These are phyloP conservation scores for Apiospora marii DNA, from an alignment of 2,329 filamentous ascomycete species.

Conservation along the genomic window DNA sequence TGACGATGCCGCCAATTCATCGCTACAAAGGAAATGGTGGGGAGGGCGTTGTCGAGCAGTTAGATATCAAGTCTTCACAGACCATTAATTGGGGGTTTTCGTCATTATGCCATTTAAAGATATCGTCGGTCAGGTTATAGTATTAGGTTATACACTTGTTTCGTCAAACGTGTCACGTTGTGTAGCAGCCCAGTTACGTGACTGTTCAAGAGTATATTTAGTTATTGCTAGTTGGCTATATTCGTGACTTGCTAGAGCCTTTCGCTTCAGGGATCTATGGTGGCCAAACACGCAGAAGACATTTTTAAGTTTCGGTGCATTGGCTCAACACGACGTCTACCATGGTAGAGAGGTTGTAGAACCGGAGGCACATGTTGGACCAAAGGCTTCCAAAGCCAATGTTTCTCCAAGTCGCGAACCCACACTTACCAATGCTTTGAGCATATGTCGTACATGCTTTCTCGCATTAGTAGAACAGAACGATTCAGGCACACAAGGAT, in stretches of 20 bases:
- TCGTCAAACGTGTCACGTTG: neutral
- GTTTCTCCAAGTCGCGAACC: too few relatives aligned
- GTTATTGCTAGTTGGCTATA: too few relatives aligned
- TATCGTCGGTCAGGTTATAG: neutral
- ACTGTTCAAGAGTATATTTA: too few relatives aligned
- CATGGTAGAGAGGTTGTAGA: neutral
- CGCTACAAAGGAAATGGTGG: too few relatives aligned
- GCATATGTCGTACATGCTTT: neutral
- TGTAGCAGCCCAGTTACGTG: neutral
- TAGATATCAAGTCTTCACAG: constrained; percentile 5
- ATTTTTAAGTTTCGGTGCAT: too few relatives aligned
- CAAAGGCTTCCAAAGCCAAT: too few relatives aligned
- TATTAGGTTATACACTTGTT: neutral
- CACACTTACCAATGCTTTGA: neutral
- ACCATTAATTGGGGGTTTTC: neutral
- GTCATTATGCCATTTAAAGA: neutral
- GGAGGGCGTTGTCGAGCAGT: too few relatives aligned
- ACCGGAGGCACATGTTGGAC: neutral
- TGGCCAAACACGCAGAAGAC: too few relatives aligned
- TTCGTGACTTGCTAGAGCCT: too few relatives aligned
- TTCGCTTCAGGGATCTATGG: too few relatives aligned
- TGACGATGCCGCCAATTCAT: constrained; percentile 14
- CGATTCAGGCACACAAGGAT: neutral
- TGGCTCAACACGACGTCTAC: neutral
- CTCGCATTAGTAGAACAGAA: neutral